phyloP scores from a whole-genome alignment of 2,329 filamentous ascomycete genomes.

The Cladosporium sp. region DNA sequence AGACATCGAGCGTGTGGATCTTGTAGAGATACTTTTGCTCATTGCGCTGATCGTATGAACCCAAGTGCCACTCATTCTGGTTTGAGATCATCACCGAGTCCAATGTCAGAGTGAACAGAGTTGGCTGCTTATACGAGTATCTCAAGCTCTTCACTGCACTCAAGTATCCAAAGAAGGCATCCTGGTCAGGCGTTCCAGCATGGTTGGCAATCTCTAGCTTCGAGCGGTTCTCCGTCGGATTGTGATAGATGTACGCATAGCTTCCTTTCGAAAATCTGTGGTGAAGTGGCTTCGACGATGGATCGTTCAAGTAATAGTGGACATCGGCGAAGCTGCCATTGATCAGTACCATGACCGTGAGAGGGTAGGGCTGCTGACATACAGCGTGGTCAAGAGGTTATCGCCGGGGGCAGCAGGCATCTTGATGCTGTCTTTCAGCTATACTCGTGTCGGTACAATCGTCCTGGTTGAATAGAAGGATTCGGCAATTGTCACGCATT shows the following conservation, averaged over 20 bases:
- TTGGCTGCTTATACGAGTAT: constrained; percentile 72
- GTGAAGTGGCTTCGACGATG: constrained; percentile 63
- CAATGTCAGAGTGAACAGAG: constrained; percentile 63
- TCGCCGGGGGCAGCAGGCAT: constrained; percentile 49
- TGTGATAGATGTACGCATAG: constrained; percentile 77
- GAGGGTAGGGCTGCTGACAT: constrained; percentile 19
- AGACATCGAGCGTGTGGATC: constrained; percentile 70
- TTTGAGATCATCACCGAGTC: constrained; percentile 46
- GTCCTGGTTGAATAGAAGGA: constrained; percentile 17
- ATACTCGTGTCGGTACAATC: constrained; percentile 15
- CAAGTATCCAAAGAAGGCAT: constrained; percentile 71
- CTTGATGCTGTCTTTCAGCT: constrained; percentile 6
- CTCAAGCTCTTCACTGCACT: constrained; percentile 57
- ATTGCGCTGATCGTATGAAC: constrained; percentile 66
- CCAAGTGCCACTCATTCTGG: constrained; percentile 65
- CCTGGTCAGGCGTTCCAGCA: constrained; percentile 69
- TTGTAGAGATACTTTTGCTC: constrained; percentile 76
- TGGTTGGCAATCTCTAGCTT: constrained; percentile 74
- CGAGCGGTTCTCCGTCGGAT: constrained; percentile 61
- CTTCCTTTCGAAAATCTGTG: constrained; percentile 77
- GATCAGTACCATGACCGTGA: background rate
- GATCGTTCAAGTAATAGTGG: constrained; percentile 74
- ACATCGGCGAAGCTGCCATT: constrained; percentile 66
- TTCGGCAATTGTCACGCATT: constrained; percentile 26
- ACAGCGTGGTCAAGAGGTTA: constrained; percentile 46